Evolutionary conservation across 768 basidiomycete species (phyloP), one percentile per base, ranked within the genome.

Genomic region (Dictyophora rubrovolvata): DNA sequence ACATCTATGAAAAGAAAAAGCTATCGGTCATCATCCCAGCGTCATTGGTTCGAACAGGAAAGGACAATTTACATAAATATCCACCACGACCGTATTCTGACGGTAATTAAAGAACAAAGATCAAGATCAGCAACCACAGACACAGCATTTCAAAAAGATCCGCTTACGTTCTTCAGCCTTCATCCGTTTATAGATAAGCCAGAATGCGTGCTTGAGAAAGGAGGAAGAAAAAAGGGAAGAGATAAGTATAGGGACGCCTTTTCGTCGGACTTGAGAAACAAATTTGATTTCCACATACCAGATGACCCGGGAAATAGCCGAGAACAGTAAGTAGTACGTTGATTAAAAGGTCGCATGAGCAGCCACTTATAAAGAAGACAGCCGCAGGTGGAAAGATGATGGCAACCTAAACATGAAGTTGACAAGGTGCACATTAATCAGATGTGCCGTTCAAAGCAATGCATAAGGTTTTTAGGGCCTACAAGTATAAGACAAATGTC

Each of bases 181-280:
- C 79, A 91, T 91, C 79, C 86, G 87, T 79, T 79, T 86, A 74
- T 92, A 92, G 59, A 93, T 91, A 55, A 94, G 77, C 87, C 87
- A 92, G 74, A 92, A 91, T 1, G 89, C 87, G 67, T 93, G 89
- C 80, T 81, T 28, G 4, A 36, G 48, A 46, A 33, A 34, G 9
- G 33, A 21, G 36, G 33, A 57, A 42, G 28, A 4, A 60, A 12
- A 21, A 18, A 18, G 48, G 21, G 18, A 21, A 28, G 7, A 28
- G 28, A 3, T 17, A 37, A 14, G 54, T 18, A 18, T 21, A 9
- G 36, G n/a, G 1, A 16, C 22, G 10, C 17, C 10, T 47, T 46
- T 42, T 42, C 22, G 8, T 7, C 17, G 4, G 17, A 36, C 54
- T 14, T 17, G 21, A 7, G 4, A 20, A n/a, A 6, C 0, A 60